These are phyloP conservation scores for Coemansia sp. DNA, from an alignment of 192 early-diverging fungal genomes.

Conservation along the genomic window DNA sequence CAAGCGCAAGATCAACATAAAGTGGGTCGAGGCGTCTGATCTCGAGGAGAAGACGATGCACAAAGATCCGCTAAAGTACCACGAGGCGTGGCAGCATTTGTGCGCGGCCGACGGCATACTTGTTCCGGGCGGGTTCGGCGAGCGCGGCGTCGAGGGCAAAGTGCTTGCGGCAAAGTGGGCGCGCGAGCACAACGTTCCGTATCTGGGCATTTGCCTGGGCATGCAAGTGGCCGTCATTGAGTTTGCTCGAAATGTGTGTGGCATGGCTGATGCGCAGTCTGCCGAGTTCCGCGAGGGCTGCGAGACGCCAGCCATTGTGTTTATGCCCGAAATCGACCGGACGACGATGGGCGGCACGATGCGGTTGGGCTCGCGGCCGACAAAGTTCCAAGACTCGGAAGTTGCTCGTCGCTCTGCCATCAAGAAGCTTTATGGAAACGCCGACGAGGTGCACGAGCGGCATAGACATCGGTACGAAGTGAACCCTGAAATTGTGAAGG, in stretches of 20 bases:
- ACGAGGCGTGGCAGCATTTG: slow-evolving; percentile 92
- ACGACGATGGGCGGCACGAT: slow-evolving; percentile 96
- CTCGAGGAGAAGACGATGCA: slow-evolving; percentile 74
- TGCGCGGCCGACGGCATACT: slow-evolving; percentile 89
- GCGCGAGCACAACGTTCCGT: slow-evolving; percentile 95
- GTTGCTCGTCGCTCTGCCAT: slow-evolving; percentile 58
- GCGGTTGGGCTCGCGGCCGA: slow-evolving; percentile 85
- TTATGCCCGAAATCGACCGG: slow-evolving; percentile 97
- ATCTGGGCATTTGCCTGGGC: slow-evolving; percentile 97
- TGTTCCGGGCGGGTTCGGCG: slow-evolving; percentile 97
- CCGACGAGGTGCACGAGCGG: slow-evolving; percentile 74
- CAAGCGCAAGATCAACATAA: slow-evolving; percentile 77
- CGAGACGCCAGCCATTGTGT: slow-evolving; percentile 76
- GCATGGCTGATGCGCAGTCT: slow-evolving; percentile 76
- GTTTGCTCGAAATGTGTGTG: slow-evolving; percentile 91
- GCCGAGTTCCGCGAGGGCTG: slow-evolving; percentile 81
- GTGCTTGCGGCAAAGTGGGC: slow-evolving; percentile 94
- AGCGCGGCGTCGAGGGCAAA: slow-evolving; percentile 96
- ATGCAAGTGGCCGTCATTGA: slow-evolving; percentile 97
- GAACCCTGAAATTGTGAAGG: slow-evolving; percentile 78
- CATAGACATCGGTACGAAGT: slow-evolving; percentile 99
- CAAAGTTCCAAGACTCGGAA: slow-evolving; percentile 74
- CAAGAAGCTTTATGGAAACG: slow-evolving; percentile 65
- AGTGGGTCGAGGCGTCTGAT: slow-evolving; percentile 95
- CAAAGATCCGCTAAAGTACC: slow-evolving; percentile 87